Conservation (phyloP, 2,329 filamentous ascomycete genomes). For the Aspergillus unguis region DNA sequence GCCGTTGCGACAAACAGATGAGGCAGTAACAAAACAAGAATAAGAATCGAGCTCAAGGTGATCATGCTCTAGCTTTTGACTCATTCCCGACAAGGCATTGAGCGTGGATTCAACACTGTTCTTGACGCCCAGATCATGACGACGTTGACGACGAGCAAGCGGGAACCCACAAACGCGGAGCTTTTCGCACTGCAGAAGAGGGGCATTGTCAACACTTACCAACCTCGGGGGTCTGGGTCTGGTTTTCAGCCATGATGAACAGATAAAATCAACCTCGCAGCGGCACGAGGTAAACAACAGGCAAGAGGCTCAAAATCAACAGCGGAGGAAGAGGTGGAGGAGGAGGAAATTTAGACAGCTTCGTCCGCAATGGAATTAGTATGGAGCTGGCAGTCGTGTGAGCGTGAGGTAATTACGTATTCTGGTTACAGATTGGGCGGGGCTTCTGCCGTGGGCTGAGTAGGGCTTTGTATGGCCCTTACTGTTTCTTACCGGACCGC, state of each 20-base stretch:
- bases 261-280: conserved; percentile 24
- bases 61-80: background rate
- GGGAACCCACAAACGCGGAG: conserved; percentile 33
- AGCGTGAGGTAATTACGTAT: conserved; percentile 27
- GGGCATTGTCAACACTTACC: conserved; percentile 33
- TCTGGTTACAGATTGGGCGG: conserved; percentile 21
- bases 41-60: background rate
- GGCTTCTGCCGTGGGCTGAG: conserved; percentile 12
- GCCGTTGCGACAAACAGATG: conserved; percentile 6
- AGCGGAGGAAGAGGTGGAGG: conserved; percentile 21
- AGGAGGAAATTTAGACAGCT: conserved; percentile 17
- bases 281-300: conserved; percentile 18
- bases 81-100: background rate
- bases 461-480: too few relatives aligned
- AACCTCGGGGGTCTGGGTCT: conserved; percentile 35
- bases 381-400: conserved; percentile 17
- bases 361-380: background rate
- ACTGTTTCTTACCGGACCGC: conserved; percentile 10
- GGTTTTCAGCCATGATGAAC: conserved; percentile 39
- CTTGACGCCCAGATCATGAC: conserved; percentile 13
- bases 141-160: conserved; percentile 23
- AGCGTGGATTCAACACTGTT: background rate
- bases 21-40: background rate
- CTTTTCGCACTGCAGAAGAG: conserved; percentile 25
- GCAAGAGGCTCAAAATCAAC: conserved; percentile 17